These are phyloP conservation scores for Exophiala sideris DNA, from an alignment of 2,329 filamentous ascomycete species.

Conservation along the genomic window DNA sequence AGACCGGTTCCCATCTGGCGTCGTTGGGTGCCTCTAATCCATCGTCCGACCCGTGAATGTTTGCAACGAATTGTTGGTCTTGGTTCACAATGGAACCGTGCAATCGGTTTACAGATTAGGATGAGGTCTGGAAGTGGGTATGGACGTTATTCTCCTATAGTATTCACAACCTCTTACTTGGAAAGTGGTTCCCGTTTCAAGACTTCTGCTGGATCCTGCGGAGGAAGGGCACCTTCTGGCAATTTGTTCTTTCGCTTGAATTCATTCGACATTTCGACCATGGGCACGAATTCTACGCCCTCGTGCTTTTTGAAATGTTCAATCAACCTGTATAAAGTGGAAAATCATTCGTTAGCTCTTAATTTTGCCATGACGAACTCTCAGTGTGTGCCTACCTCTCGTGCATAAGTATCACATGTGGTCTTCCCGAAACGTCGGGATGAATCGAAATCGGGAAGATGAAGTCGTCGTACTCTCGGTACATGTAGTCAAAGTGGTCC, in stretches of 20 bases:
- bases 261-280: constrained; percentile 67
- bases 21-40: too few species aligned
- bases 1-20: too few species aligned
- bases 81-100: background rate
- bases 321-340: constrained; percentile 43
- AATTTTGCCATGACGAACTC: background rate
- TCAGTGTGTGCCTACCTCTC: background rate
- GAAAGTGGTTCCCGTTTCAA: constrained; percentile 3
- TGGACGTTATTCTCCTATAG: background rate
- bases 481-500: constrained; percentile 65
- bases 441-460: constrained; percentile 75
- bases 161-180: background rate
- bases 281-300: constrained; percentile 45
- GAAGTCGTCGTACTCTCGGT: constrained; percentile 72
- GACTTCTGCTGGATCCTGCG: constrained; percentile 1
- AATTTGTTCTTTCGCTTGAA: constrained; percentile 64
- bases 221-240: constrained; percentile 47
- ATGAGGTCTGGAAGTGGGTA: background rate
- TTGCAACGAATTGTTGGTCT: too few species aligned
- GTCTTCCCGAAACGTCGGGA: constrained; percentile 58
- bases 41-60: too few species aligned
- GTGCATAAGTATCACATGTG: background rate
- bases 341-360: background rate
- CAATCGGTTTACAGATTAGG: background rate
- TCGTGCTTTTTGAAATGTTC: constrained; percentile 64